Base-by-base conservation (phyloP, 2,329 filamentous ascomycete species). In the Lachnellula cervina region DNA sequence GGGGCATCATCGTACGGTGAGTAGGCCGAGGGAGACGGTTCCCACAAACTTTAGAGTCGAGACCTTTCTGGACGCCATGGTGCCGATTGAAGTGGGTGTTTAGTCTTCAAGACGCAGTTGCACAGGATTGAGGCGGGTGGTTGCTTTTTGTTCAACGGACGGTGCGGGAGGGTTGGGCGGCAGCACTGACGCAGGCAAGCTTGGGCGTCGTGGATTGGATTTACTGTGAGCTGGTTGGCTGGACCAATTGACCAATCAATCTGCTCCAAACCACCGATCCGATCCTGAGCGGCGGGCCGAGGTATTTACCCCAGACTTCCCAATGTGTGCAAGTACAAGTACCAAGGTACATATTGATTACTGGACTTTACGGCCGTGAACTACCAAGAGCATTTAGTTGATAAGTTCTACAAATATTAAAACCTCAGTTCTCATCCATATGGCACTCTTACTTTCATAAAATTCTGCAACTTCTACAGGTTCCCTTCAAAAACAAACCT, bases 11-110 rank as follows among this genome's bases (percentile, higher is more conserved):
- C 58, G 77, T 82, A 96, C 91, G 57, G 91, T 96, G 72, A 96
- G 76, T 55, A 97, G 80, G 61, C 93, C 93, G 56, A 97, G 80
- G 66, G 88, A 93, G 63, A 96, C 83, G 51, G 90, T 95, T 68
- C 93, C 93, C 64, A 97, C 88, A 72, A 97, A 96, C 77, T 97
- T 97, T 76, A 89, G 84, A 72, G 88, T 76, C 54, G 89, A 86
- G 68, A 96, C 79, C 68, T 84, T 83, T 66, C 80, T 84, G 66
- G 81, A 83, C 65, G 83, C 79, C 82, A 90, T 88, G 35, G 45
- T 58, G 34, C 14, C 28, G 47, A 45, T 52, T 23, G 6, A 28
- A 19, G 19, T 21, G 5, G n/a, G 17, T 40, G 35, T 34, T 38
- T 3, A 45, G 21, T 51, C 13, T 11, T 28, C 16, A 54, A 37